phyloP scores from a whole-genome alignment of 495 filamentous ascomycete species.

The Penicillium fimorum region DNA sequence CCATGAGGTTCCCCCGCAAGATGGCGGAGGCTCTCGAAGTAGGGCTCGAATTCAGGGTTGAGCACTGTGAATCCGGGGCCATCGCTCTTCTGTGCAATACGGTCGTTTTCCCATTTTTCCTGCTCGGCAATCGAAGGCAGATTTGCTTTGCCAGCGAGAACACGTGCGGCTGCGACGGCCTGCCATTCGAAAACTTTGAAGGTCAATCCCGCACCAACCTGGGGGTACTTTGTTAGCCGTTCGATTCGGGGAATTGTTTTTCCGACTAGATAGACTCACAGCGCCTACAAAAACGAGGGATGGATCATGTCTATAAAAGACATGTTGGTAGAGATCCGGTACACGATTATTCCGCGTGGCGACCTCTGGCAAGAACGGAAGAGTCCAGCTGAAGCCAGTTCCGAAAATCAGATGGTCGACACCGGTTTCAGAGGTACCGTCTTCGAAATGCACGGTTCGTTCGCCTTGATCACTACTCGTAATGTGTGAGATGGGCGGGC shows the following conservation, averaged over 20 bases:
- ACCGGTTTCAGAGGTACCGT: slow-evolving; percentile 45
- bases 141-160: slow-evolving; percentile 50
- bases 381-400: slow-evolving; percentile 55
- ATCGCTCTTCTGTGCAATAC: slow-evolving; percentile 50
- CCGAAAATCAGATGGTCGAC: slow-evolving; percentile 59
- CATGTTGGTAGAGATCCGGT: slow-evolving; percentile 55
- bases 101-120: slow-evolving; percentile 50
- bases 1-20: slow-evolving; percentile 47
- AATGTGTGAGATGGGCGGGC: slow-evolving; percentile 47
- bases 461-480: slow-evolving; percentile 34
- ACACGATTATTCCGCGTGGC: slow-evolving; percentile 52
- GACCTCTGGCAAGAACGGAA: slow-evolving; percentile 53
- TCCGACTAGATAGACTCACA: slow-evolving; percentile 35
- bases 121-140: slow-evolving; percentile 45
- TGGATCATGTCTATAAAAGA: slow-evolving; percentile 48
- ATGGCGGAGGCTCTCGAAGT: slow-evolving; percentile 50
- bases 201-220: slow-evolving; percentile 56
- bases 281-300: slow-evolving; percentile 40
- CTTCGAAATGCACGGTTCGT: slow-evolving; percentile 44
- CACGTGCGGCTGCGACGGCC: slow-evolving; percentile 55
- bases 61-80: slow-evolving; percentile 48
- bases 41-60: slow-evolving; percentile 53
- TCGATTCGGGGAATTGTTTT: slow-evolving; percentile 12
- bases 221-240: slow-evolving; percentile 34
- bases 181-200: slow-evolving; percentile 63